Evolutionary conservation across 306 rosid genomes (phyloP), one percentile per base, ranked within the genome.

Genomic region (Gastrolobium villosum): DNA sequence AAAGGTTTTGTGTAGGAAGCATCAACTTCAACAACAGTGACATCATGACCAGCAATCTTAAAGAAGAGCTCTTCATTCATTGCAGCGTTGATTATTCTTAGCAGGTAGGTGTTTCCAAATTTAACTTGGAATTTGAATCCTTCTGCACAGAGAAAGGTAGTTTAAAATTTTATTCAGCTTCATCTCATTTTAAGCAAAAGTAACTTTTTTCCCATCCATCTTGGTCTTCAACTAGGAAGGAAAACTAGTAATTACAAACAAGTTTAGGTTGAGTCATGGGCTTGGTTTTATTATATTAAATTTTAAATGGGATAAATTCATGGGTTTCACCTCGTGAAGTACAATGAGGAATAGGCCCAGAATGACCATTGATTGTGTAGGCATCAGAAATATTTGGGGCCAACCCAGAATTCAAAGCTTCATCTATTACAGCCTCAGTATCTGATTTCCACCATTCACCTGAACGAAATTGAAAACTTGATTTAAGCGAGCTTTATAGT

Each of bases 361-460:
- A 59, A 11, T 87, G 89, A 8, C 98, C 97, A 82, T 94, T 87
- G 73, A 93, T 89, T 74, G 88, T 88, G 79, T 93, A 97, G 2
- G 97, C 92, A 79, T 91, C 98, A 78, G 98, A 94, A 41, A 94
- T 94, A 84, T 94, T 94, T 8, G 98, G 91, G 14, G 96, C 97
- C 78, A 56, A 69, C 0, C 98, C 98, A 80, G 98, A 91, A 77
- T 76, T 91, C 43, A 88, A 50, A 63, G 98, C 98, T 83, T 94
- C 91, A 52, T 87, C 88, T 34, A 94, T 85, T 2, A 94, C 85
- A 36, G 89, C 88, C 39, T 94, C 98, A 7, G 91, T 90, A 80
- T 94, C 96, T 64, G 97, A 90, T 82, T 94, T 91, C 98, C 98
- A 94, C 98, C 98, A 94, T 87, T 94, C 98, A 82, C 90, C 98